Evolutionary conservation across 441 rosid genomes (phyloP).

Genomic region (Bocquillonia castaneifolia): DNA sequence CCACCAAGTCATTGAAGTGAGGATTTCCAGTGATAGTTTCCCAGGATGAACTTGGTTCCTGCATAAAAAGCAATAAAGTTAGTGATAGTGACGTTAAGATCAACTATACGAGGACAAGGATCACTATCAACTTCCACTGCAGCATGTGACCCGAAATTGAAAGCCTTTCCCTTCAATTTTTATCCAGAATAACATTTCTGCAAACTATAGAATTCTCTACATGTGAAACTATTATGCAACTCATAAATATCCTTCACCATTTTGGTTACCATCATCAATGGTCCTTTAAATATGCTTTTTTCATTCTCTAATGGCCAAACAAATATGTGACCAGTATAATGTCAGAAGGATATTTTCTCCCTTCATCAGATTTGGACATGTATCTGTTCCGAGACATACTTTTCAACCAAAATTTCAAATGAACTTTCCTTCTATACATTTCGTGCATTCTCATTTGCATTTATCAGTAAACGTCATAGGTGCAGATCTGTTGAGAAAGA

Average conservation of each 20-base stretch:
- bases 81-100: background rate
- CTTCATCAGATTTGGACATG: background rate
- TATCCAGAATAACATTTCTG: background rate
- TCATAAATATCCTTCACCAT: background rate
- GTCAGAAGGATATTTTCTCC: background rate
- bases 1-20: conserved; percentile 3
- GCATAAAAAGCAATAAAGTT: background rate
- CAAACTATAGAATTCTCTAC: background rate
- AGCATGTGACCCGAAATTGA: background rate
- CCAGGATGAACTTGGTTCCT: conserved; percentile 6
- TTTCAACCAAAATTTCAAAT: background rate
- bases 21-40: background rate
- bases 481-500: background rate
- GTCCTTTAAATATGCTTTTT: background rate
- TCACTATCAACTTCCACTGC: background rate
- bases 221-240: background rate
- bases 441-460: background rate
- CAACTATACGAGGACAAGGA: background rate
- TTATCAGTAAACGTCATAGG: background rate
- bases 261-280: background rate
- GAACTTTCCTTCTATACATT: no score
- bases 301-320: background rate
- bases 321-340: background rate
- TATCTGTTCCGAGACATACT: background rate
- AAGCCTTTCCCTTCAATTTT: background rate